phyloP scores from a whole-genome alignment of 2,329 filamentous ascomycete species.

The Fusarium sacchari region DNA sequence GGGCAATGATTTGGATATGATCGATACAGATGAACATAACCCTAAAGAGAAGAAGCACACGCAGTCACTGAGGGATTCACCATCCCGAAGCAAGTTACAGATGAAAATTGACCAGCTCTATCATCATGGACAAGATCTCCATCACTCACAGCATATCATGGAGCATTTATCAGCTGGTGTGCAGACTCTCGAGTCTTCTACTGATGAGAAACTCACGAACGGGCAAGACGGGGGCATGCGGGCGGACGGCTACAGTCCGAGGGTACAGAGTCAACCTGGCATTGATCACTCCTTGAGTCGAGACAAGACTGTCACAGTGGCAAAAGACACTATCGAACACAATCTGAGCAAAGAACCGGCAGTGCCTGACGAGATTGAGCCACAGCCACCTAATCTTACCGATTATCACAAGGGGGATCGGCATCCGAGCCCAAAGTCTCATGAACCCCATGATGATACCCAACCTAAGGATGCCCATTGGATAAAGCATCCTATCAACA shows the following conservation, averaged over 20 bases:
- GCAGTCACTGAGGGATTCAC: neutral
- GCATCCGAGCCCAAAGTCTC: constrained; percentile 34
- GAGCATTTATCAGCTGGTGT: constrained; percentile 47
- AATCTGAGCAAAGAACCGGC: constrained; percentile 21
- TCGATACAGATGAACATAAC: constrained; percentile 8
- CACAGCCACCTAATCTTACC: constrained; percentile 22
- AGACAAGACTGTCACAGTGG: constrained; percentile 18
- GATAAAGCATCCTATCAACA: constrained; percentile 17
- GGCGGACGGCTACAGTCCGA: neutral
- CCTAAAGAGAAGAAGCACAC: constrained; percentile 2
- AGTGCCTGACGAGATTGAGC: neutral
- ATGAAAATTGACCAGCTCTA: constrained; percentile 46
- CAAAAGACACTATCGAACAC: constrained; percentile 13
- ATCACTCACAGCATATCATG: constrained; percentile 48
- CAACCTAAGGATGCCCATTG: constrained; percentile 25
- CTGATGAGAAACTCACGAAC: neutral
- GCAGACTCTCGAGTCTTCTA: neutral
- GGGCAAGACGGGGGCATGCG: constrained; percentile 2
- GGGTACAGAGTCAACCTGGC: neutral
- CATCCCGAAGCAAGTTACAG: constrained; percentile 23
- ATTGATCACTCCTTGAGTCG: constrained; percentile 22
- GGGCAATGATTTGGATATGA: constrained; percentile 2
- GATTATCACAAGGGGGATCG: constrained; percentile 22
- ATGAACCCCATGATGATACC: constrained; percentile 29
- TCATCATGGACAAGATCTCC: constrained; percentile 49